A percentile compares a stretch with the other conserved stretches of the same genome.
phyloP scores from a whole-genome alignment of 306 rosid species.

The Arachis hypogaea region DNA sequence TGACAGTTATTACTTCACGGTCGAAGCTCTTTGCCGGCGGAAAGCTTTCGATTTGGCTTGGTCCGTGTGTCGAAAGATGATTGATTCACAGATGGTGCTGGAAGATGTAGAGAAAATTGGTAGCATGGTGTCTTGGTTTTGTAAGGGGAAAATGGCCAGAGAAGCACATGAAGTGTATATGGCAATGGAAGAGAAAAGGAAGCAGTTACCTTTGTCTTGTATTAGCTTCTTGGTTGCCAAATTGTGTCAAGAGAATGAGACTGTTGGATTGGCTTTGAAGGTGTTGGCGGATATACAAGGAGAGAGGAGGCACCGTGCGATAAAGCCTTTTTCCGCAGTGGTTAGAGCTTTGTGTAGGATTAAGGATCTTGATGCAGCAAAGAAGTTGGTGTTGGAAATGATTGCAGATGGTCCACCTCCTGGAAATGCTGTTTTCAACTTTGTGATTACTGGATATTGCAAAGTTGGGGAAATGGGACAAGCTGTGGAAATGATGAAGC shows the following conservation, averaged over 20 bases:
- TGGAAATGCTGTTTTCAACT: slow-evolving; percentile 81
- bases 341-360: slow-evolving; percentile 67
- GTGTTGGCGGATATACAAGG: slow-evolving; percentile 54
- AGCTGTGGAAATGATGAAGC: slow-evolving; percentile 62
- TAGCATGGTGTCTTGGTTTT: slow-evolving; percentile 65
- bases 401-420: slow-evolving; percentile 76
- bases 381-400: slow-evolving; percentile 63
- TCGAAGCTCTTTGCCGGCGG: slow-evolving; percentile 70
- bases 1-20: slow-evolving; percentile 60
- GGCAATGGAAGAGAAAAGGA: slow-evolving; percentile 53
- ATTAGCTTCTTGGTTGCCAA: slow-evolving; percentile 50
- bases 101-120: slow-evolving; percentile 61
- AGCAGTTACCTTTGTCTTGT: slow-evolving; percentile 38
- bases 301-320: slow-evolving; percentile 53
- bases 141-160: slow-evolving; percentile 59
- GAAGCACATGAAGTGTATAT: slow-evolving; percentile 61
- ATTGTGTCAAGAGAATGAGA: slow-evolving; percentile 58
- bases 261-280: slow-evolving; percentile 59
- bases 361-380: slow-evolving; percentile 63
- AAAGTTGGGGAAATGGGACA: slow-evolving; percentile 64
- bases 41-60: slow-evolving; percentile 57
- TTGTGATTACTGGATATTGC: slow-evolving; percentile 57
- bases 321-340: slow-evolving; percentile 66
- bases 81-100: slow-evolving; percentile 54
- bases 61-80: slow-evolving; percentile 63